These are phyloP conservation scores for Erythrobasidium hasegawianum DNA, from an alignment of 1,284 basidiomycete genomes.

Conservation along the genomic window DNA sequence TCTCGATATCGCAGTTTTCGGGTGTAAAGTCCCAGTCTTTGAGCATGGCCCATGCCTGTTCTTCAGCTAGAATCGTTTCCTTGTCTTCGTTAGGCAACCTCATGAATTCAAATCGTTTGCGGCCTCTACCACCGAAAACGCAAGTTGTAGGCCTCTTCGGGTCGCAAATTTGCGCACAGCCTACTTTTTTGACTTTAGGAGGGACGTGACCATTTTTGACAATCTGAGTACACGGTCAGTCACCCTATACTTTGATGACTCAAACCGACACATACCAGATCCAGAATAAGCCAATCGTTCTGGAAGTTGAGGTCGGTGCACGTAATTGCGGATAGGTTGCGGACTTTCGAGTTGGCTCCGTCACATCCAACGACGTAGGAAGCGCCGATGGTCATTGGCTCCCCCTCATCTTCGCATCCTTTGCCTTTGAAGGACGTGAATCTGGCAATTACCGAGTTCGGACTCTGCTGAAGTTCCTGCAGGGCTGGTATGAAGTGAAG, in stretches of 20 bases:
- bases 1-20: slow-evolving; percentile 39
- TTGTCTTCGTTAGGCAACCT: slow-evolving; percentile 33
- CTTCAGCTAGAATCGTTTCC: slow-evolving; percentile 30
- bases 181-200: slow-evolving; percentile 10
- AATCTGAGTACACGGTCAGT: not conserved
- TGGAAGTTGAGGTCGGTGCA: slow-evolving; percentile 36
- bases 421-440: slow-evolving; percentile 6
- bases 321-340: slow-evolving; percentile 32
- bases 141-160: slow-evolving; percentile 38
- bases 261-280: slow-evolving; percentile 37
- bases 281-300: slow-evolving; percentile 41
- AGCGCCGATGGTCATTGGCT: slow-evolving; percentile 17
- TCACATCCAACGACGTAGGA: slow-evolving; percentile 39
- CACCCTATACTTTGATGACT: too few species aligned
- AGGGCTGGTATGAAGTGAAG: too few species aligned
- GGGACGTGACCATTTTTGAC: slow-evolving; percentile 14
- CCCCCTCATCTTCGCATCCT: slow-evolving; percentile 9
- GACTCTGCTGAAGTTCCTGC: not conserved
- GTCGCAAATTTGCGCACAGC: slow-evolving; percentile 39
- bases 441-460: not conserved
- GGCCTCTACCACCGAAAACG: slow-evolving; percentile 35
- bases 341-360: slow-evolving; percentile 40
- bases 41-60: slow-evolving; percentile 35
- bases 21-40: slow-evolving; percentile 33
- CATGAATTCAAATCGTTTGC: slow-evolving; percentile 41